A percentile compares a stretch with the other conserved stretches of the same genome.
Conservation (phyloP, 345 rosid species). For the Eutrema japonicum region DNA sequence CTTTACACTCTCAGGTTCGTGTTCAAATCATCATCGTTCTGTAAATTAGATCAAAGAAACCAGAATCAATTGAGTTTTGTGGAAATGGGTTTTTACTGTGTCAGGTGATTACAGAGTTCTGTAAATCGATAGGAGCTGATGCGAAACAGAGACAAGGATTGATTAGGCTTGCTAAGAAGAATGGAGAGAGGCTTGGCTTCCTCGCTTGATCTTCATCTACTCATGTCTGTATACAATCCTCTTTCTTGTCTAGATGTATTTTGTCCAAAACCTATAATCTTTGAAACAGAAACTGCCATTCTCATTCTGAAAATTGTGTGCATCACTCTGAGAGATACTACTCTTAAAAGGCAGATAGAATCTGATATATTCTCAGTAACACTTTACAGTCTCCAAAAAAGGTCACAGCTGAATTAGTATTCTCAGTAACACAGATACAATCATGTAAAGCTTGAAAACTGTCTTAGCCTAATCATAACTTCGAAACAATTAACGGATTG, state of each 20-base stretch:
- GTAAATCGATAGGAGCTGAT: slow-evolving; percentile 98
- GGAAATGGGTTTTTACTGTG: slow-evolving; percentile 3
- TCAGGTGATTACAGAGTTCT: slow-evolving; percentile 94
- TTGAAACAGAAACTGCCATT: slow-evolving; percentile 16
- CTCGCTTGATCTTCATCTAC: slow-evolving; percentile 57
- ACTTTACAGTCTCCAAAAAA: not conserved
- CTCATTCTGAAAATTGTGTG: slow-evolving; percentile 14
- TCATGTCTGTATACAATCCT: slow-evolving; percentile 18
- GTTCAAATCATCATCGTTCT: not conserved
- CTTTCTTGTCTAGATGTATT: slow-evolving; percentile 33
- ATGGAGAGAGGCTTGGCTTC: slow-evolving; percentile 94
- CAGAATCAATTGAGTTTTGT: not conserved
- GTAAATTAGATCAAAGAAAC: not conserved
- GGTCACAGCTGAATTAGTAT: not conserved
- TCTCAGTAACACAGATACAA: slow-evolving; percentile 9
- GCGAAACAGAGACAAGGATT: slow-evolving; percentile 95
- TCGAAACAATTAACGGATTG: not conserved
- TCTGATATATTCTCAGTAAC: slow-evolving; percentile 20
- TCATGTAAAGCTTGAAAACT: not conserved
- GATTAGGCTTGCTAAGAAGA: slow-evolving; percentile 95
- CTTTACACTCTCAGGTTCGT: slow-evolving; percentile 91
- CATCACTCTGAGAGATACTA: not conserved
- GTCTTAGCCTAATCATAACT: slow-evolving; percentile 21
- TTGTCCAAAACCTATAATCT: slow-evolving; percentile 29
- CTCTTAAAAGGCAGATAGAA: slow-evolving; percentile 14